These are phyloP conservation scores for Xylaria bambusicola DNA, from an alignment of 495 filamentous ascomycete genomes.

Conservation along the genomic window DNA sequence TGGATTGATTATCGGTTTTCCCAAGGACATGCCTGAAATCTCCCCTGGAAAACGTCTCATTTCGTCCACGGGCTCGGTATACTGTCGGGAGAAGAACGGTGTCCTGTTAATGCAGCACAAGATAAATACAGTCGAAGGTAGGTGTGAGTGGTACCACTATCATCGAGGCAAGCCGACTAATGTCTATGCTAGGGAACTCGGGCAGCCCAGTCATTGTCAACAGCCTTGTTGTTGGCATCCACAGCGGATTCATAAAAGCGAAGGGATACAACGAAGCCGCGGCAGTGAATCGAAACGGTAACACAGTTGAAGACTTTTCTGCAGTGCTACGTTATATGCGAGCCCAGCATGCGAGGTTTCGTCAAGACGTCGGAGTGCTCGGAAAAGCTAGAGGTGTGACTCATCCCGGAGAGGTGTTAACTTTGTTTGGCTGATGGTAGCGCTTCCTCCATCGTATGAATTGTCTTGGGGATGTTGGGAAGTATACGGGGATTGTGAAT, in stretches of 20 bases:
- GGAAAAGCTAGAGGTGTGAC: background rate
- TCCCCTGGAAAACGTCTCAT: background rate
- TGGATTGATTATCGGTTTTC: background rate
- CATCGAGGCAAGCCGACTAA: background rate
- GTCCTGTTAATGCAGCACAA: background rate
- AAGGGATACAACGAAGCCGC: background rate
- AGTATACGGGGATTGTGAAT: too few species aligned
- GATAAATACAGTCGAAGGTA: background rate
- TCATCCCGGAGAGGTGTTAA: too few species aligned
- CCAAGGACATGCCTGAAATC: background rate
- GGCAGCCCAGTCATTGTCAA: background rate
- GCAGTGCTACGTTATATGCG: background rate
- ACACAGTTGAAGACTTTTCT: background rate
- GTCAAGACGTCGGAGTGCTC: background rate
- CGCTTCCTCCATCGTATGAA: too few species aligned
- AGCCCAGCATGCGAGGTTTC: background rate
- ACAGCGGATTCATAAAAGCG: background rate
- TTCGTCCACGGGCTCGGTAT: background rate
- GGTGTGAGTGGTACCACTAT: background rate
- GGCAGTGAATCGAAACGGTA: background rate
- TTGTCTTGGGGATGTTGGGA: too few species aligned
- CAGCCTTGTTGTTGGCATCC: background rate
- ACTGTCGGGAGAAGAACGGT: rapidly evolving
- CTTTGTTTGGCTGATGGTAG: too few species aligned
- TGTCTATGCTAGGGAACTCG: background rate